A percentile compares a stretch with the other conserved stretches of the same genome.
phyloP scores from a whole-genome alignment of 2,329 filamentous ascomycete genomes.

The Talaromyces amestolkiae region DNA sequence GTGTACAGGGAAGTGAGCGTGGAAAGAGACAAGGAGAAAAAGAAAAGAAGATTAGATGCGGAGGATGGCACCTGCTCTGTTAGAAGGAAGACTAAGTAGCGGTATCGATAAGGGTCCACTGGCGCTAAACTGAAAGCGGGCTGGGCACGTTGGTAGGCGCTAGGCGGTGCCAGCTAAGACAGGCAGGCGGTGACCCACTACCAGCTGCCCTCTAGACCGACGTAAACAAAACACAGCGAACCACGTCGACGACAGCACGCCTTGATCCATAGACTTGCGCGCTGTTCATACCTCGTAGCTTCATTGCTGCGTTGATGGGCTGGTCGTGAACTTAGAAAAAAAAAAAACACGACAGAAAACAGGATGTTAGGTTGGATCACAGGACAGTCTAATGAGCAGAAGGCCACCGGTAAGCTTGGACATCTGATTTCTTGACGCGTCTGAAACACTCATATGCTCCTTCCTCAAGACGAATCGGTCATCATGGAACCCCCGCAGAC shows the following conservation, averaged over 20 bases:
- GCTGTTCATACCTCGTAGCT: conserved; percentile 4
- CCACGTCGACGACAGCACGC: conserved; percentile 27
- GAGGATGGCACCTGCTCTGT: neutral
- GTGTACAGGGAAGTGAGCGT: conserved; percentile 5
- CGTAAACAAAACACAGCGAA: conserved; percentile 37
- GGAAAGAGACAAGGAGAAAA: conserved; percentile 2
- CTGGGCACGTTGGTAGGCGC: conserved; percentile 4
- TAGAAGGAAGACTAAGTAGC: conserved; percentile 14
- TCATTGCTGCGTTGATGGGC: conserved; percentile 22
- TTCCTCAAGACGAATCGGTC: conserved; percentile 48
- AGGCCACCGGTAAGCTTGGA: conserved; percentile 28
- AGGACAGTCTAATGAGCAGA: conserved; percentile 30
- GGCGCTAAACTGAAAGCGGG: neutral
- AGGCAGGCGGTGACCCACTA: conserved; percentile 19
- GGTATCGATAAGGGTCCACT: conserved; percentile 21
- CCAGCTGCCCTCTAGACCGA: neutral
- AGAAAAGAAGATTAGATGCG: neutral
- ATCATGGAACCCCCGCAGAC: conserved; percentile 60
- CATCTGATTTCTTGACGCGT: conserved; percentile 7
- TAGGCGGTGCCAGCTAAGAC: conserved; percentile 11
- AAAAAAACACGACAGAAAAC: neutral
- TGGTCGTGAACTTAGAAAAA: neutral
- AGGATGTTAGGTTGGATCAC: conserved; percentile 38
- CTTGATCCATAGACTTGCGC: conserved; percentile 9
- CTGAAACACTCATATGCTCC: conserved; percentile 10